Evolutionary conservation across 768 basidiomycete genomes (phyloP), one percentile per base, ranked within the genome.

Genomic region (Suillus variegatus): DNA sequence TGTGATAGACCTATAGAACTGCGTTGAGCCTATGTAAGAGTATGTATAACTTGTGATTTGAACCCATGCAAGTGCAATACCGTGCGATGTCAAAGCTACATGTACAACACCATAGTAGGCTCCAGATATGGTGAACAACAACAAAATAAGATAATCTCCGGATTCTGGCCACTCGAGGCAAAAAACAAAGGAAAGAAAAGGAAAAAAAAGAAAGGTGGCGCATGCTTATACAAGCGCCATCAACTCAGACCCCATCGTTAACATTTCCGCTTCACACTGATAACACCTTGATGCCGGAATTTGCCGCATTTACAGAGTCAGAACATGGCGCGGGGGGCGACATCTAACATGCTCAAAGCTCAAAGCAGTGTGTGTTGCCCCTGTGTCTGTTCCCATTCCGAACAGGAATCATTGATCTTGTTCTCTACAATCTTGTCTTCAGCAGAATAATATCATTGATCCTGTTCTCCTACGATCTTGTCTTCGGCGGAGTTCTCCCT

Each of bases 231-330:
- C 47, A 51, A 51, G 25, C 51, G 51, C 16, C 3, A 9, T 8
- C 25, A 12, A n/a, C 7, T 3, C 25, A 51, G 49, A 5, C 46
- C 32, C n/a, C 46, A 28, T 3, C 7, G 28, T 67, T 40, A 66
- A 32, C 65, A 66, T 47, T 68, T 68, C 43, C 67, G 67, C 7
- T 68, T 68, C 16, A 52, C 67, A 32, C 62, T 66, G 43, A 67
- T 28, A 32, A 66, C 2, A 13, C 25, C 54, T 12, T 68, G n/a
- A n/a, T n/a, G 32, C 32, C 32, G 32, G 32, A 2, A 32, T 32
- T 32, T 32, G 32, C 32, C 32, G 32, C 32, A 32, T 0, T 32
- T 32, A 32, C 32, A 32, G 25, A 25, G 25, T 25, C 25, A 25
- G 32, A 32, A 32, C 32, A 32, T 32, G 32, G 32, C 5, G 32